A percentile compares a stretch with the other conserved stretches of the same genome.
These are phyloP conservation scores for Phoma sp. DNA, from an alignment of 2,329 filamentous ascomycete species.

Conservation along the genomic window DNA sequence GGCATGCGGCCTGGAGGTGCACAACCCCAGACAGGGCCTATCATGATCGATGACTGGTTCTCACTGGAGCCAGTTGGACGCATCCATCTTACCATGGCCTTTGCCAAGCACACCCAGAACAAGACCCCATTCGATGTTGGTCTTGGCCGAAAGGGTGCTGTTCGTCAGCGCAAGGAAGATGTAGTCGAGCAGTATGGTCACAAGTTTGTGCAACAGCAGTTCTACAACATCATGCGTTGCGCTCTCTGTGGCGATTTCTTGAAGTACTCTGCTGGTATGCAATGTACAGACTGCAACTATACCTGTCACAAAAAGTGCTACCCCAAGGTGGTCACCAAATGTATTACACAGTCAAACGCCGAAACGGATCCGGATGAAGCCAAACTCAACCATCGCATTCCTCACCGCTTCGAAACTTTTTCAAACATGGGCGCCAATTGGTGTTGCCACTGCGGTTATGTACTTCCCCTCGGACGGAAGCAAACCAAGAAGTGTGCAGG, in stretches of 20 bases:
- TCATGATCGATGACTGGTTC: constrained; percentile 91
- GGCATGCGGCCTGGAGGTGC: constrained; percentile 50
- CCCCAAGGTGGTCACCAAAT: constrained; percentile 95
- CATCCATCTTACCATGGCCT: constrained; percentile 89
- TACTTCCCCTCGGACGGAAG: constrained; percentile 92
- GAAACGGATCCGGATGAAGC: constrained; percentile 98
- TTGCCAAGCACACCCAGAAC: constrained; percentile 87
- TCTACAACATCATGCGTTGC: constrained; percentile 99
- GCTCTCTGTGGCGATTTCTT: constrained; percentile 97
- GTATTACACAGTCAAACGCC: constrained; percentile 98
- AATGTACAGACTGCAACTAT: constrained; percentile 99
- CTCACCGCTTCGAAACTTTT: constrained; percentile 95
- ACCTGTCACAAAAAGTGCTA: constrained; percentile 99
- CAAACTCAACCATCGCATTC: constrained; percentile 99
- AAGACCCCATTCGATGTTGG: constrained; percentile 84
- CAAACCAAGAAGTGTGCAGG: constrained; percentile 91
- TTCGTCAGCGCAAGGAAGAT: constrained; percentile 97
- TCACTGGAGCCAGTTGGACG: constrained; percentile 92
- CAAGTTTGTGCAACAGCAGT: constrained; percentile 98
- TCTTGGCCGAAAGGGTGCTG: constrained; percentile 91
- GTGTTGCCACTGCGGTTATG: constrained; percentile 98
- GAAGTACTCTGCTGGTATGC: constrained; percentile 98
- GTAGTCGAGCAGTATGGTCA: constrained; percentile 98
- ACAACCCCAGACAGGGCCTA: constrained; percentile 59
- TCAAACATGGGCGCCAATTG: constrained; percentile 98